Evolutionary conservation across 139 green algal genomes (phyloP).

Genomic region (Chlamydomonas sp.): DNA sequence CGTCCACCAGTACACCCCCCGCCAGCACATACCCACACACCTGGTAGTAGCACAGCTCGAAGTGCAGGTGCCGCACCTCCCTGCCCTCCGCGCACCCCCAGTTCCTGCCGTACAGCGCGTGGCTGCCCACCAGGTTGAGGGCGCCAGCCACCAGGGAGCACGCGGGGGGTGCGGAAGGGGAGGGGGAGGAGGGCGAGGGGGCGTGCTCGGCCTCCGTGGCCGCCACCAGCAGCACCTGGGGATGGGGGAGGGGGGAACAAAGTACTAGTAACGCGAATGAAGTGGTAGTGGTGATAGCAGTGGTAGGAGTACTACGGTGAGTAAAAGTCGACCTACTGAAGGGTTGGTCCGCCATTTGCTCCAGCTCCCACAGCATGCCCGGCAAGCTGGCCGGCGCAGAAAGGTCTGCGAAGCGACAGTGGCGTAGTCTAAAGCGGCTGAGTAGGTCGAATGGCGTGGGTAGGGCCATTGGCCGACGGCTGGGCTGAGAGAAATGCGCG

Average conservation of each 20-base stretch:
- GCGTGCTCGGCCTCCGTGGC: slow-evolving; percentile 59
- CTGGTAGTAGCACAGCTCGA: slow-evolving; percentile 96
- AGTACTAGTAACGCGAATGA: too few relatives aligned
- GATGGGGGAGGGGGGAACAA: not conserved
- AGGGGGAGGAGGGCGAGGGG: not conserved
- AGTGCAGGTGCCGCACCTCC: slow-evolving; percentile 83
- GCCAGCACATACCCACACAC: not conserved
- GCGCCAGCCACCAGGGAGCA: slow-evolving; percentile 76
- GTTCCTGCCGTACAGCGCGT: slow-evolving; percentile 91
- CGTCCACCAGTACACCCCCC: not conserved
- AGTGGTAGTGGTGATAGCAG: too few relatives aligned
- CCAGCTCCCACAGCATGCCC: too few relatives aligned
- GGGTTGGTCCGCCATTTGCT: too few relatives aligned
- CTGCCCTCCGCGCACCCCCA: slow-evolving; percentile 81
- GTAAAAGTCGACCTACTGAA: too few relatives aligned
- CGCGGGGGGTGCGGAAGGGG: not conserved
- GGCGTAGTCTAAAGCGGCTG: too few relatives aligned
- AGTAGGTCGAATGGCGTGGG: too few relatives aligned
- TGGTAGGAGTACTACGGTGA: too few relatives aligned
- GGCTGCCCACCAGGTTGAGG: slow-evolving; percentile 89
- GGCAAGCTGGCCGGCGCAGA: too few relatives aligned
- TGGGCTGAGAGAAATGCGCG: too few relatives aligned
- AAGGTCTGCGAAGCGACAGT: too few relatives aligned
- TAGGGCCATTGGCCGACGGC: too few relatives aligned
- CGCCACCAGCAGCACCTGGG: slow-evolving; percentile 83